phyloP scores from a whole-genome alignment of 148 eudicot genomes.

The Vaccinium darrowii region DNA sequence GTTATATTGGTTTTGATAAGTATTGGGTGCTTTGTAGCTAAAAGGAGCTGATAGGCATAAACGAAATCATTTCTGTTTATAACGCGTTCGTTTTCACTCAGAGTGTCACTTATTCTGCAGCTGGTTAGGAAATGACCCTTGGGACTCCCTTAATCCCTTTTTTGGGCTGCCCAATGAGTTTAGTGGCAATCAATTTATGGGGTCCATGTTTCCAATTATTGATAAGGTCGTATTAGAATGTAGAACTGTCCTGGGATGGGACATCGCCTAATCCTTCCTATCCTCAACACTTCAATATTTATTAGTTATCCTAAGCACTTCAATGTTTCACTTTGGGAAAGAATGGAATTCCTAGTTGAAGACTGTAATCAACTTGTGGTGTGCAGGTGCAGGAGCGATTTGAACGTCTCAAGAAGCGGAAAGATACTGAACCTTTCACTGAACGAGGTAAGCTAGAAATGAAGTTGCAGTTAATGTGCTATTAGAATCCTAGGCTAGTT shows the following conservation, averaged over 20 bases:
- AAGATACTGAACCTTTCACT: conserved; percentile 71
- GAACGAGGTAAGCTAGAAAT: conserved; percentile 67
- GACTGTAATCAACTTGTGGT: conserved; percentile 11
- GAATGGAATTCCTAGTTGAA: not conserved
- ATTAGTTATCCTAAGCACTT: not conserved
- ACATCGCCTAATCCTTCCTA: not conserved
- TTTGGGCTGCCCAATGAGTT: not conserved
- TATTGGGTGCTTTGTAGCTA: not conserved
- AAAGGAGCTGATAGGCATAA: not conserved
- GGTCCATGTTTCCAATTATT: not conserved
- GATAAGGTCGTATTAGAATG: not conserved
- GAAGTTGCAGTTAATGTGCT: not conserved
- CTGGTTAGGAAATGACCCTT: not conserved
- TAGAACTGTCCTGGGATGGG: not conserved
- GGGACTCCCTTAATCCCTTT: not conserved
- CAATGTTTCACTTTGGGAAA: not conserved
- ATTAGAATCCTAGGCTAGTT: not conserved
- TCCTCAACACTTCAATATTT: not conserved
- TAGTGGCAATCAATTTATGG: not conserved
- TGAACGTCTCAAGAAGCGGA: conserved; percentile 85
- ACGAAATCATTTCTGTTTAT: not conserved
- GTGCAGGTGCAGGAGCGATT: conserved; percentile 81
- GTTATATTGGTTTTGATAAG: not conserved
- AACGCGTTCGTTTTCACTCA: not conserved
- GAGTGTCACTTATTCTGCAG: not conserved